Conservation (phyloP, 2,329 filamentous ascomycete genomes). For the Alternaria novae-zelandiae region DNA sequence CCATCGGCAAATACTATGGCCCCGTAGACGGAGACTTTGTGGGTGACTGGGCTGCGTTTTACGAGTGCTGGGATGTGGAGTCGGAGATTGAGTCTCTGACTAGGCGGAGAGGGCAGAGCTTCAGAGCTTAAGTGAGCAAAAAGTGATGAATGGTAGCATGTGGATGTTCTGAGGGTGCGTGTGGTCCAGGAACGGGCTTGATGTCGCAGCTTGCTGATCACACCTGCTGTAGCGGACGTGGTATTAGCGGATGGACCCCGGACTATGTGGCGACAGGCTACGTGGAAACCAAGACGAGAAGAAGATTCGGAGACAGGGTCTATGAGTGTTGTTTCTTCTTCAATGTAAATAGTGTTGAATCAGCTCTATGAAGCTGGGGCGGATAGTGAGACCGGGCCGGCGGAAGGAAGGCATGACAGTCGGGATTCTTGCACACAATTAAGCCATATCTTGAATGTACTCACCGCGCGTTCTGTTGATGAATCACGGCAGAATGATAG, state of each 20-base stretch:
- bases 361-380: too few species aligned
- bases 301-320: not conserved
- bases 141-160: not conserved
- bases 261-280: too few species aligned
- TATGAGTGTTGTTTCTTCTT: not conserved
- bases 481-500: too few species aligned
- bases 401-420: too few species aligned
- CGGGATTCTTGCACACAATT: too few species aligned
- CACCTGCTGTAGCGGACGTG: not conserved
- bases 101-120: not conserved
- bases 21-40: constrained; percentile 4
- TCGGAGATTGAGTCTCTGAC: not conserved
- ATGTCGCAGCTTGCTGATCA: not conserved
- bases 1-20: constrained; percentile 10
- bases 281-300: too few species aligned
- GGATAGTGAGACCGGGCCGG: too few species aligned
- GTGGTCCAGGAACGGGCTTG: accelerated
- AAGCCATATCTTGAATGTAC: accelerated
- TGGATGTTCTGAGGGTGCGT: not conserved
- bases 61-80: constrained; percentile 6
- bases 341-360: too few species aligned
- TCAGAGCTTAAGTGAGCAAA: accelerated
- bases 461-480: not conserved
- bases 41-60: constrained; percentile 12
- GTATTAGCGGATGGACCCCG: accelerated